These are phyloP conservation scores for Aspergillus udagawae DNA, from an alignment of 2,329 filamentous ascomycete species.

Conservation along the genomic window DNA sequence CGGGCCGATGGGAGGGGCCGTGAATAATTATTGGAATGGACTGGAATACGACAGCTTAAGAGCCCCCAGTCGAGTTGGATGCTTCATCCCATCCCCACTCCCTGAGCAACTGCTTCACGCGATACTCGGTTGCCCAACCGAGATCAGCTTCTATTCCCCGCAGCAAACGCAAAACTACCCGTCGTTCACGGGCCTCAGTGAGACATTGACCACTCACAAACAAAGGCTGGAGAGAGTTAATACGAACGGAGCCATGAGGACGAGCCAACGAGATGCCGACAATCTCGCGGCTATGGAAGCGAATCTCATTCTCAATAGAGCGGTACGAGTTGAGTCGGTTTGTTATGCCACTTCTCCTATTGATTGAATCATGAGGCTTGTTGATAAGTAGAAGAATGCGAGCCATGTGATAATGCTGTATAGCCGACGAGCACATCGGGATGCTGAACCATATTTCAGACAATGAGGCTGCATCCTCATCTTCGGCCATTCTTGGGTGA, in stretches of 20 bases:
- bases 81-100: conserved; percentile 37
- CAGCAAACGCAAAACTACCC: conserved; percentile 53
- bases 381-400: conserved; percentile 41
- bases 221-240: conserved; percentile 59
- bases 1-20: not conserved
- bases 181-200: conserved; percentile 50
- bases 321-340: conserved; percentile 56
- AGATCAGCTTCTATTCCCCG: conserved; percentile 59
- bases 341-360: conserved; percentile 49
- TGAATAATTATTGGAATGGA: not conserved
- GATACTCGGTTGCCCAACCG: conserved; percentile 61
- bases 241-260: conserved; percentile 55
- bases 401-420: conserved; percentile 45
- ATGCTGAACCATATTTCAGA: conserved; percentile 62
- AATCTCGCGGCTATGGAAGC: conserved; percentile 58
- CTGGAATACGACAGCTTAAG: not conserved
- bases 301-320: conserved; percentile 53
- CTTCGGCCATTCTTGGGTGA: conserved; percentile 21
- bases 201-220: conserved; percentile 62
- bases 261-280: conserved; percentile 57
- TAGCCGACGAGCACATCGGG: conserved; percentile 62
- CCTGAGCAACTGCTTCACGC: conserved; percentile 50
- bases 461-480: conserved; percentile 40
- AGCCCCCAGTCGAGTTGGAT: not conserved
- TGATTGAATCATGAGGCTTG: conserved; percentile 42